Base-by-base conservation (phyloP, 2,329 filamentous ascomycete genomes). In the Diaporthe ampelina region DNA sequence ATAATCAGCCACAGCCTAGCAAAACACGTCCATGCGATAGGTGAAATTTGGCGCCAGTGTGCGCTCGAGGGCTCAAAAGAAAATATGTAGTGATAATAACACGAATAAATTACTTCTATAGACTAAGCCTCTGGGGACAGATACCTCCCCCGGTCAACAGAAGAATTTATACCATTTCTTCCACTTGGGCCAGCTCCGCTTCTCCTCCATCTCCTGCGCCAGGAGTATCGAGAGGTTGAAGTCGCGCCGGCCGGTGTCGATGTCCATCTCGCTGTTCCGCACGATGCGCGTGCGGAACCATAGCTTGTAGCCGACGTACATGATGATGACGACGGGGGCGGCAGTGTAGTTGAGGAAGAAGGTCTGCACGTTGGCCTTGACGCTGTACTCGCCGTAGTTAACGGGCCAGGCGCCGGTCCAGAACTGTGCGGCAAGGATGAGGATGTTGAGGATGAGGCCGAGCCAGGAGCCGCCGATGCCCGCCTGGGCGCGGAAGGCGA, bases 381-480 rank as follows among this genome's bases (percentile, higher is more conserved):
- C 76, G 0, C 85, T 85, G 82, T 86, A 85, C 0, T 83, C 71
- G 6, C 80, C 79, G 79, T 89, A 92, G 29, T 61, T 89, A 63
- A 96, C 88, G 5, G 95, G 95, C 81, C 92, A 95, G 5, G 94
- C 91, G 37, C 94, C 94, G 67, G 94, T 92, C 94, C 95, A 98
- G 85, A 97, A 96, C 82, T 98, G 95, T 1, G 94, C 94, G 59
- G 93, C 81, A 37, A 98, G 88, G 40, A 98, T 92, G 52, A 96
- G 84, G 26, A 88, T 73, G 84, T 98, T 97, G 81, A 97, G 90
- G 43, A 86, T 77, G 73, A 98, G 88, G 32, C 95, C 95, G 40
- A 97, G 76, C 88, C 92, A 98, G 3, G 94, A 97, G 13, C 95
- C 96, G 13, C 89, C 78, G 11, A 97, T 85, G 75, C 96, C 96